Percentiles rank a stretch among this genome's conserved stretches.
phyloP scores from a whole-genome alignment of 805 yeast genomes.

The Hanseniaspora occidentalis region DNA sequence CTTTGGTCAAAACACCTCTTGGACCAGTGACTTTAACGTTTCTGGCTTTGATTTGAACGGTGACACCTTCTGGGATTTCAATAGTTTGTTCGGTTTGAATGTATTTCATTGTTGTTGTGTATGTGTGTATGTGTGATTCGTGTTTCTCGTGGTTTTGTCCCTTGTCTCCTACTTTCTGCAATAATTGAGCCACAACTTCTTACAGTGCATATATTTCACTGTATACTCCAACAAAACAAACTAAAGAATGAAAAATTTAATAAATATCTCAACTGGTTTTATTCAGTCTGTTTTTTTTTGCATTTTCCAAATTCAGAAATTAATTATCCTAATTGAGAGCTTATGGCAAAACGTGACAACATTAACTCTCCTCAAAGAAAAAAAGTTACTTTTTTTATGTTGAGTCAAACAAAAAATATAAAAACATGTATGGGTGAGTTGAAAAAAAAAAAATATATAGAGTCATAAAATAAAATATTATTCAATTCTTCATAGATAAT shows the following conservation, averaged over 20 bases:
- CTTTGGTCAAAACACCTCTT: constrained; percentile 87
- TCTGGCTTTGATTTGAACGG: constrained; percentile 87
- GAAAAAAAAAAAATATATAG: background rate
- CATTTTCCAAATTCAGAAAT: background rate
- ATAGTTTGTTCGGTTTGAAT: constrained; percentile 76
- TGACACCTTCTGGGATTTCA: constrained; percentile 86
- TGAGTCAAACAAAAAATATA: background rate
- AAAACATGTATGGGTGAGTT: too few species aligned
- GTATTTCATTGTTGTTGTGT: constrained; percentile 47
- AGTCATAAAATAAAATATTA: too few species aligned
- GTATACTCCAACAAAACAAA: too few species aligned
- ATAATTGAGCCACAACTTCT: too few species aligned
- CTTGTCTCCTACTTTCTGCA: too few species aligned
- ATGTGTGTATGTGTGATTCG: background rate
- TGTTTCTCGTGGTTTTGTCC: background rate
- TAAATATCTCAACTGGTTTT: too few species aligned
- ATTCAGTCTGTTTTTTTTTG: background rate
- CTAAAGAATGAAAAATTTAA: too few species aligned
- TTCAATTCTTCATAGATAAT: too few species aligned
- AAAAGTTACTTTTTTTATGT: too few species aligned
- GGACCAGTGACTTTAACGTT: constrained; percentile 86
- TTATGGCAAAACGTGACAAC: too few species aligned
- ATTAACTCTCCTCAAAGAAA: too few species aligned
- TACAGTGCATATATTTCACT: too few species aligned
- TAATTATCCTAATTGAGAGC: background rate